These are phyloP conservation scores for Phaffomyces antillensis DNA, from an alignment of 805 yeast species.

Conservation along the genomic window DNA sequence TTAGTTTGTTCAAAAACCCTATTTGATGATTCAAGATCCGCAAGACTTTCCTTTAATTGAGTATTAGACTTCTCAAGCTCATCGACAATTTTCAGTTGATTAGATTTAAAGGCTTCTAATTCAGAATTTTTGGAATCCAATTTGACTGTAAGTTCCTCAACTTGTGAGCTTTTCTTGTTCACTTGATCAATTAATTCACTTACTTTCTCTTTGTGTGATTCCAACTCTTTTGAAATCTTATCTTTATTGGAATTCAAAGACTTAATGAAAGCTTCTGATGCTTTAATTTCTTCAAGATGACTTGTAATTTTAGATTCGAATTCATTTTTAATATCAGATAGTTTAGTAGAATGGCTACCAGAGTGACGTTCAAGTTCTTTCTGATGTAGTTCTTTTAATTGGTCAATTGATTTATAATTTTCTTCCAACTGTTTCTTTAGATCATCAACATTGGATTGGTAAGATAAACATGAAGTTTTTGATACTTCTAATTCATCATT, in stretches of 20 bases:
- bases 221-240: no score
- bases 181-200: no score
- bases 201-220: no score
- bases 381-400: constrained; percentile 7
- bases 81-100: no score
- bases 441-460: constrained; percentile 8
- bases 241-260: background rate
- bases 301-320: no score
- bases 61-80: no score
- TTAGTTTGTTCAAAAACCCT: background rate
- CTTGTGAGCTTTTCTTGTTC: no score
- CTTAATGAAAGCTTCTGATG: background rate
- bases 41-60: no score
- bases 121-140: no score
- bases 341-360: background rate
- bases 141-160: no score
- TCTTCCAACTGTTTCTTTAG: constrained; percentile 9
- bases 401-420: background rate
- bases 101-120: no score
- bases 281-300: no score
- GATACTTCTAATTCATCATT: constrained; percentile 11
- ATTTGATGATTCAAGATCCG: background rate
- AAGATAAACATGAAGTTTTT: constrained; percentile 1
- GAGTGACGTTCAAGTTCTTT: constrained; percentile 3
- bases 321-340: background rate